Evolutionary conservation across 1,139 yeast genomes (phyloP).

Genomic region (Geotrichum restrictum): DNA sequence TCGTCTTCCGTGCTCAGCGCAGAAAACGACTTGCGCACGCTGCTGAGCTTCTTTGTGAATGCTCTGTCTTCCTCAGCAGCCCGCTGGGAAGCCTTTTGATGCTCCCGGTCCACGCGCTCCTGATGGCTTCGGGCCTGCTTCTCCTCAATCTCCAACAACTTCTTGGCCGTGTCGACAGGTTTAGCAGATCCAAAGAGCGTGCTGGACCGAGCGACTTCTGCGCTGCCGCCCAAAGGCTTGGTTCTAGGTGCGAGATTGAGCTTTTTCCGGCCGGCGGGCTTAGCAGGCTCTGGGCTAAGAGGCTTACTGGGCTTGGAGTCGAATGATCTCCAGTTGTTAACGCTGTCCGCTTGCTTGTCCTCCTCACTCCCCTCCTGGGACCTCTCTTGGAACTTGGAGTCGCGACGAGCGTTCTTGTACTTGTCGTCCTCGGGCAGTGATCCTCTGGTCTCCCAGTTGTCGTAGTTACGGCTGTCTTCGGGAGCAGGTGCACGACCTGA

Average conservation of each 20-base stretch:
- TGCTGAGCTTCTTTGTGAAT: slow-evolving; percentile 7
- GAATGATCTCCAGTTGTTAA: slow-evolving; percentile 18
- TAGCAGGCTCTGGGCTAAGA: slow-evolving; percentile 18
- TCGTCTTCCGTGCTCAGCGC: slow-evolving; percentile 67
- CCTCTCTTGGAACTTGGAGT: too few species aligned
- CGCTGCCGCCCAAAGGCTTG: slow-evolving; percentile 27
- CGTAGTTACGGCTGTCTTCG: slow-evolving; percentile 34
- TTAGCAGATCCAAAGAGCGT: slow-evolving; percentile 40
- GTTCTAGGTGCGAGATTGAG: slow-evolving; percentile 34
- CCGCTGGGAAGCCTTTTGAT: slow-evolving; percentile 27
- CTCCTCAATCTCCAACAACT: slow-evolving; percentile 33
- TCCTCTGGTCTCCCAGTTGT: slow-evolving; percentile 38
- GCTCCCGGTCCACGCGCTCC: slow-evolving; percentile 29
- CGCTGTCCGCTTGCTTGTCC: neutral
- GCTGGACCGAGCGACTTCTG: slow-evolving; percentile 29
- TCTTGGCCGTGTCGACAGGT: slow-evolving; percentile 40
- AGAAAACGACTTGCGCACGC: slow-evolving; percentile 44
- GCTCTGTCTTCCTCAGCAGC: slow-evolving; percentile 20
- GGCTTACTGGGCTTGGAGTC: slow-evolving; percentile 18
- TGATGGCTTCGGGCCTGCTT: slow-evolving; percentile 31
- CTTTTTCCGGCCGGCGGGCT: slow-evolving; percentile 27
- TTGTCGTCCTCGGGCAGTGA: slow-evolving; percentile 29
- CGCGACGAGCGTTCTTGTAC: slow-evolving; percentile 7
- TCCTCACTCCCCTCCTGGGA: slow-evolving; percentile 6
- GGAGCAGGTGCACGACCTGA: slow-evolving; percentile 32